Evolutionary conservation across 2,329 filamentous ascomycete species (phyloP).

Genomic region (Paraphaeosphaeria sporulosa): DNA sequence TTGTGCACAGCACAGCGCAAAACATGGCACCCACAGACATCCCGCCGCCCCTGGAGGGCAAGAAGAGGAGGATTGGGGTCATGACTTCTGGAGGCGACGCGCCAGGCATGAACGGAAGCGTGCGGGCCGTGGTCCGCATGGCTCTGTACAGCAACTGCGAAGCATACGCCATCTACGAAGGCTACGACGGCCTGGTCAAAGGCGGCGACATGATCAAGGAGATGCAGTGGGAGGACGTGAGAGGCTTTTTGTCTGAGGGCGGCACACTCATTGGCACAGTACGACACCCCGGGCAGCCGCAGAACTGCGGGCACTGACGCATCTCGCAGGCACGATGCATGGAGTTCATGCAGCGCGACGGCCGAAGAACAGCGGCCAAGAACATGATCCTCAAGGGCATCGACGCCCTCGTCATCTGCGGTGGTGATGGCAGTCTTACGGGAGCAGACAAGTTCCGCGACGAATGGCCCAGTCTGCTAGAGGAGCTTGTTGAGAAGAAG

Average conservation of each 20-base stretch:
- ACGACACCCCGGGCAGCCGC: not conserved
- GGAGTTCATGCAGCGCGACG: conserved; percentile 87
- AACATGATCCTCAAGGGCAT: conserved; percentile 95
- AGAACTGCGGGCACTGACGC: not conserved
- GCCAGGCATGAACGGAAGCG: conserved; percentile 92
- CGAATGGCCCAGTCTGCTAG: conserved; percentile 88
- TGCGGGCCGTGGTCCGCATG: conserved; percentile 90
- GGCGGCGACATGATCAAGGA: conserved; percentile 87
- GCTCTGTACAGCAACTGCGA: conserved; percentile 75
- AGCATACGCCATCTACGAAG: conserved; percentile 73
- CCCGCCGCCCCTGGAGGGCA: conserved; percentile 51
- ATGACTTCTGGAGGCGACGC: conserved; percentile 96
- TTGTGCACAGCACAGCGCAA: not conserved
- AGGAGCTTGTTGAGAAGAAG: conserved; percentile 80
- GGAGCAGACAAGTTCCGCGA: conserved; percentile 91
- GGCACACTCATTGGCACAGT: conserved; percentile 91
- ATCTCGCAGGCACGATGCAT: conserved; percentile 74
- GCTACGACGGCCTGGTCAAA: conserved; percentile 92
- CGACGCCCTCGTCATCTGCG: conserved; percentile 94
- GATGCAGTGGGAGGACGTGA: conserved; percentile 92
- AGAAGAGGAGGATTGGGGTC: conserved; percentile 77
- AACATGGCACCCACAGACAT: conserved; percentile 41
- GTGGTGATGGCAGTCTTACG: conserved; percentile 88
- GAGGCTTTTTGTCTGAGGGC: conserved; percentile 91
- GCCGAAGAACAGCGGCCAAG: conserved; percentile 85